These are phyloP conservation scores for Beta lomatogona DNA, from an alignment of 179 eudicot species.

Conservation along the genomic window DNA sequence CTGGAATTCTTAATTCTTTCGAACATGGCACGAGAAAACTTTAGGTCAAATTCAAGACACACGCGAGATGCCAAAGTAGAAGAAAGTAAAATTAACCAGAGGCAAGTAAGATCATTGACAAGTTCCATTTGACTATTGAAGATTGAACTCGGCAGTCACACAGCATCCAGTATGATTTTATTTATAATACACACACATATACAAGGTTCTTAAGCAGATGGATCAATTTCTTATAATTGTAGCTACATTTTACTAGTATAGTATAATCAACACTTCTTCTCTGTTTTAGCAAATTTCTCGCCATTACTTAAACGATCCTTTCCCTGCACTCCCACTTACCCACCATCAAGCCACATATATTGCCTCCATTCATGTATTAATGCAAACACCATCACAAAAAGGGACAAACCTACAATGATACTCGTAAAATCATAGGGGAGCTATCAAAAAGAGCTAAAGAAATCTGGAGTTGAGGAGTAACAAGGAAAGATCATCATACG, in stretches of 20 bases:
- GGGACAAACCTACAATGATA: background rate
- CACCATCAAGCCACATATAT: background rate
- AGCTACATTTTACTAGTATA: background rate
- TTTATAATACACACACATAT: background rate
- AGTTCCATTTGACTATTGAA: background rate
- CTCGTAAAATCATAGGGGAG: background rate
- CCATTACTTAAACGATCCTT: background rate
- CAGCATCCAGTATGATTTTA: background rate
- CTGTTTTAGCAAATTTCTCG: background rate
- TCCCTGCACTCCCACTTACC: background rate
- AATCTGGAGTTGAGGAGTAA: background rate
- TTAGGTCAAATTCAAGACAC: background rate
- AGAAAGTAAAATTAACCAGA: background rate
- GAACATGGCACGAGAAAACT: background rate
- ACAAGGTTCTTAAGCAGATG: background rate
- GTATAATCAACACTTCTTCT: background rate
- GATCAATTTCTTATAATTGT: background rate
- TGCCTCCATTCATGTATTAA: background rate
- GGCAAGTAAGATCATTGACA: background rate
- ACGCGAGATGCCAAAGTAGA: background rate
- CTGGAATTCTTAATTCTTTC: background rate
- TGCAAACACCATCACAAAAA: background rate
- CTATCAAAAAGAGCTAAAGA: background rate
- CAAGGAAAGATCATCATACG: background rate
- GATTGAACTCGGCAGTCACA: background rate